phyloP scores from a whole-genome alignment of 1,284 basidiomycete genomes.

The Cronartium ribicola region DNA sequence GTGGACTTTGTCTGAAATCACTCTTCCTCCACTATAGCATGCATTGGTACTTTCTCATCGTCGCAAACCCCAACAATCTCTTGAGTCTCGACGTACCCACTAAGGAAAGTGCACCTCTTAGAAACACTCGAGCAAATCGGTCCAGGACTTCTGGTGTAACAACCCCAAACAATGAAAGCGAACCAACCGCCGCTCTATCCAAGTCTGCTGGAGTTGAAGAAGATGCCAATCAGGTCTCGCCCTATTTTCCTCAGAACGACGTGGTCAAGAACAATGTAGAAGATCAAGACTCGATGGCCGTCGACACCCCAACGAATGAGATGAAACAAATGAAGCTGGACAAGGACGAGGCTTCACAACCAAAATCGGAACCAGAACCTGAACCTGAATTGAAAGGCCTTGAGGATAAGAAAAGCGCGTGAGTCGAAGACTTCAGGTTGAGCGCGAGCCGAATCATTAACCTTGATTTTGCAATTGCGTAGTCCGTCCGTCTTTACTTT shows the following conservation, averaged over 20 bases:
- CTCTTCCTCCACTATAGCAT: slow-evolving; percentile 56
- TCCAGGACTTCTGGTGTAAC: slow-evolving; percentile 8
- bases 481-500: slow-evolving; percentile 67
- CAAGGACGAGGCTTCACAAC: slow-evolving; percentile 3
- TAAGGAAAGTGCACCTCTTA: neutral
- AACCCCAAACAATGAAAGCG: slow-evolving; percentile 4
- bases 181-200: neutral
- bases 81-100: slow-evolving; percentile 49
- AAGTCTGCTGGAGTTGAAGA: slow-evolving; percentile 7
- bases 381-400: neutral
- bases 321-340: slow-evolving; percentile 21
- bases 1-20: neutral
- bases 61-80: slow-evolving; percentile 68
- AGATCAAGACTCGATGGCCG: neutral
- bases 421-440: neutral
- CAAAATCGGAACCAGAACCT: neutral
- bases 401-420: neutral
- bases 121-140: slow-evolving; percentile 5
- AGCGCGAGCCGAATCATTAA: neutral
- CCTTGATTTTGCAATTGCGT: neutral
- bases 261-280: neutral
- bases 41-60: slow-evolving; percentile 96
- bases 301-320: slow-evolving; percentile 12
- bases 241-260: neutral
- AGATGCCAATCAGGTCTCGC: neutral